phyloP scores from a whole-genome alignment of 2,329 filamentous ascomycete genomes.

The Aspergillus aculeatus region DNA sequence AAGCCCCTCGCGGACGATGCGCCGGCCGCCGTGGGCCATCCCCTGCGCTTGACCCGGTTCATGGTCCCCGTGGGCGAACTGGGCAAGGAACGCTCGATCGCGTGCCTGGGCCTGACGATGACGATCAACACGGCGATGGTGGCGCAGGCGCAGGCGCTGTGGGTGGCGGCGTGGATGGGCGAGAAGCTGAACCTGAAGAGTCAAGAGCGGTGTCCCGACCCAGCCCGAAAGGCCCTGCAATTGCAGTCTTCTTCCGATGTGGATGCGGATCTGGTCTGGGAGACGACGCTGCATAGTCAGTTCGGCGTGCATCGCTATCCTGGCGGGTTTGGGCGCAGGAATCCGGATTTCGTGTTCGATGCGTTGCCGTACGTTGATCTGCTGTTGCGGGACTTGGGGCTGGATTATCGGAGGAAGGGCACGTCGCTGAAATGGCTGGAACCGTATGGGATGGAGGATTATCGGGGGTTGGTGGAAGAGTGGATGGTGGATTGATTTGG shows the following conservation, averaged over 20 bases:
- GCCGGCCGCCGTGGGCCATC: slow-evolving; percentile 41
- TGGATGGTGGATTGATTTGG: slow-evolving; percentile 29
- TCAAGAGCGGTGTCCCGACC: slow-evolving; percentile 22
- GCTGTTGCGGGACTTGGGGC: slow-evolving; percentile 64
- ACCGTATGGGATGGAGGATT: slow-evolving; percentile 43
- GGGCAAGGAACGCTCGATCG: slow-evolving; percentile 44
- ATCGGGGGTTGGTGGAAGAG: slow-evolving; percentile 43
- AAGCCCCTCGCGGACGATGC: slow-evolving; percentile 33
- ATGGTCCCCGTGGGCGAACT: slow-evolving; percentile 45
- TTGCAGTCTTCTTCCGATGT: background rate
- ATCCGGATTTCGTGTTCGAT: slow-evolving; percentile 71
- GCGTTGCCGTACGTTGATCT: slow-evolving; percentile 70
- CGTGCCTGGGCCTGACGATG: slow-evolving; percentile 50
- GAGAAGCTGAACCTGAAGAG: slow-evolving; percentile 45
- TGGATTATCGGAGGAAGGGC: slow-evolving; percentile 47
- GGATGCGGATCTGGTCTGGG: slow-evolving; percentile 44
- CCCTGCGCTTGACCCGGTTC: slow-evolving; percentile 50
- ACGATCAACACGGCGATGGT: slow-evolving; percentile 47
- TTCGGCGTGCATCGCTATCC: slow-evolving; percentile 69
- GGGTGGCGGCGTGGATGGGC: slow-evolving; percentile 65
- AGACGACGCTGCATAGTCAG: slow-evolving; percentile 64
- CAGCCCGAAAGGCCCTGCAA: slow-evolving; percentile 7
- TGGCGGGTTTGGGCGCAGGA: slow-evolving; percentile 56
- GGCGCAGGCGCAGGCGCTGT: slow-evolving; percentile 55
- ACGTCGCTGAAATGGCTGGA: slow-evolving; percentile 34